Percentiles rank a stretch among this genome's conserved stretches.
Conservation (phyloP, 73 alveolate species). For the Paramecium sonneborni region DNA sequence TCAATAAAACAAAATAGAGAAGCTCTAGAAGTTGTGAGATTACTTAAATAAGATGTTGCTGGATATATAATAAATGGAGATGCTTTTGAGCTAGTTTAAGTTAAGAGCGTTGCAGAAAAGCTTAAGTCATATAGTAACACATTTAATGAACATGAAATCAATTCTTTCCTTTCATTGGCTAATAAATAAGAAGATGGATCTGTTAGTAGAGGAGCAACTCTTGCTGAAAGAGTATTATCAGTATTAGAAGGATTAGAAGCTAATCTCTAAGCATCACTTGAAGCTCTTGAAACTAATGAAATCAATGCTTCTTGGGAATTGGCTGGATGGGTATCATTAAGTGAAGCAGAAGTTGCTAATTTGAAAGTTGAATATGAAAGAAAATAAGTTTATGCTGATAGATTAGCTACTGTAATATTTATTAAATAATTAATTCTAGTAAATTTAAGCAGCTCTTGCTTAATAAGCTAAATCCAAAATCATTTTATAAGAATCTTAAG, state of each 20-base stretch:
- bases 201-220: conserved; percentile 26
- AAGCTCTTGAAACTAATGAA: conserved; percentile 6
- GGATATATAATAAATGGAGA: conserved; percentile 52
- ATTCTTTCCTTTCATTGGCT: conserved; percentile 21
- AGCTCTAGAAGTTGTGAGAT: conserved; percentile 37
- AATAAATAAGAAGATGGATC: conserved; percentile 19
- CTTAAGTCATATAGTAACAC: background rate
- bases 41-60: conserved; percentile 49
- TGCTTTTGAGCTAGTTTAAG: conserved; percentile 9
- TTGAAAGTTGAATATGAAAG: conserved; percentile 44
- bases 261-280: conserved; percentile 3
- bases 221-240: conserved; percentile 49
- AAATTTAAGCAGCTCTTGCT: conserved; percentile 42
- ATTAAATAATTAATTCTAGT: background rate
- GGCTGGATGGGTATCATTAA: conserved; percentile 56
- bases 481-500: conserved; percentile 42
- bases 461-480: conserved; percentile 48
- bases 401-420: conserved; percentile 30
- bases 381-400: conserved; percentile 50
- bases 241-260: conserved; percentile 19
- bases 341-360: conserved; percentile 41
- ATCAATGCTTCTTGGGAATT: conserved; percentile 56
- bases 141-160: background rate
- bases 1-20: conserved; percentile 17
- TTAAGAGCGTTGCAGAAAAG: conserved; percentile 10